phyloP scores from a whole-genome alignment of 805 yeast species.

The Teunomyces stri region DNA sequence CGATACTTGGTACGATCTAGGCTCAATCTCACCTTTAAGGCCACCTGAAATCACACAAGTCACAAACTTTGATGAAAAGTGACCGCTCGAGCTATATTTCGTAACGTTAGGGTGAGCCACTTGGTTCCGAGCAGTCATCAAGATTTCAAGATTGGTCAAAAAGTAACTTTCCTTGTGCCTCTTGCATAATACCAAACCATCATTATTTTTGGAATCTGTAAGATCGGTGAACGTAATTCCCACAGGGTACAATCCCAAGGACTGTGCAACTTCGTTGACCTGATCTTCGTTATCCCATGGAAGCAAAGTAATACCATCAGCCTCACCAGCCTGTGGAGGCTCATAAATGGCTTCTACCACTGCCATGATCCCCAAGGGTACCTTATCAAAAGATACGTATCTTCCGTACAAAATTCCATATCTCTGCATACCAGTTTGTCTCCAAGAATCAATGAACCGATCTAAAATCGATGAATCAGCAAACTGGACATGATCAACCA shows the following conservation, averaged over 20 bases:
- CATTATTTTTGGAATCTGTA: constrained; percentile 79
- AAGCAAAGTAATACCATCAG: constrained; percentile 73
- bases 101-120: constrained; percentile 57
- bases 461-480: constrained; percentile 71
- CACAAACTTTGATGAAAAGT: constrained; percentile 83
- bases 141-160: constrained; percentile 80
- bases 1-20: constrained; percentile 86
- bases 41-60: constrained; percentile 96
- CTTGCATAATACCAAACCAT: constrained; percentile 88
- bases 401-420: constrained; percentile 82
- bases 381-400: constrained; percentile 73
- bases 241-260: constrained; percentile 64
- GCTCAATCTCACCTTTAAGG: constrained; percentile 80
- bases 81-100: constrained; percentile 60
- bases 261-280: constrained; percentile 52
- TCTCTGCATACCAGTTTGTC: constrained; percentile 83
- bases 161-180: constrained; percentile 92
- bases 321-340: constrained; percentile 83
- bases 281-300: constrained; percentile 54
- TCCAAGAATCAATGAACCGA: constrained; percentile 87
- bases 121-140: constrained; percentile 82
- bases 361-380: constrained; percentile 92
- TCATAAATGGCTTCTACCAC: constrained; percentile 92
- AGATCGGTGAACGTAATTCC: constrained; percentile 91
- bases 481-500: constrained; percentile 98